A percentile compares a stretch with the other conserved stretches of the same genome.
Evolutionary conservation across 176 grass and related monocot species (phyloP).

Genomic region (Ensete ventricosum): DNA sequence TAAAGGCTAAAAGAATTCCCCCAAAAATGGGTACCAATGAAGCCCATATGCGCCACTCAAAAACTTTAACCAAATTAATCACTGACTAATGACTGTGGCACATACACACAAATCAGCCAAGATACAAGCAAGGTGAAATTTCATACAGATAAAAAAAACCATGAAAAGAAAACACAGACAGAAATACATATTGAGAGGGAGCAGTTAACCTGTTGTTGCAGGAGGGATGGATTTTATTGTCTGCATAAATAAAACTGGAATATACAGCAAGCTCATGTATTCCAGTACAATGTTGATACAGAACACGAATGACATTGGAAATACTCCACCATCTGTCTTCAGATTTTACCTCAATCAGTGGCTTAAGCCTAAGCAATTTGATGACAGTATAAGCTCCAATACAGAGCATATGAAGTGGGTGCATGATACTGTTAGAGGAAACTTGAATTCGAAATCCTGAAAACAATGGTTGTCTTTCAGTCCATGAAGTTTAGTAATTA

Average conservation of each 20-base stretch:
- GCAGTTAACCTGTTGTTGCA: constrained; percentile 66
- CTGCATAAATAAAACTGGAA: constrained; percentile 96
- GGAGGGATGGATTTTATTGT: constrained; percentile 98
- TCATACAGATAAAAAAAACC: neutral
- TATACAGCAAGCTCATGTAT: constrained; percentile 86
- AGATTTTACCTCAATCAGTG: constrained; percentile 45
- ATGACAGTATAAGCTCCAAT: constrained; percentile 66
- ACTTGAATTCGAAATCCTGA: constrained; percentile 49
- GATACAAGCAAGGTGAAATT: neutral
- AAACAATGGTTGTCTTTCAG: neutral
- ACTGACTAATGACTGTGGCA: constrained; percentile 78
- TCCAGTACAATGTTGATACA: constrained; percentile 95
- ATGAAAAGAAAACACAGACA: neutral
- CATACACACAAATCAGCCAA: constrained; percentile 20
- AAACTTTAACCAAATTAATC: constrained; percentile 79
- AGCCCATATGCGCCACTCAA: constrained; percentile 87
- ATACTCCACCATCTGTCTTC: constrained; percentile 52
- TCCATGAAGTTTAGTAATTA: neutral
- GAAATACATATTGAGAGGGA: neutral
- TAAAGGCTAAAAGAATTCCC: constrained; percentile 74
- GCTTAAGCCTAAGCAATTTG: constrained; percentile 63
- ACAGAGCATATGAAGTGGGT: constrained; percentile 79
- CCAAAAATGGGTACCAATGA: constrained; percentile 83
- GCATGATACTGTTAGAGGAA: constrained; percentile 69
- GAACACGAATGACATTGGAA: constrained; percentile 95